Conservation (phyloP, 768 basidiomycete species). For the Kwoniella botswanensis region DNA sequence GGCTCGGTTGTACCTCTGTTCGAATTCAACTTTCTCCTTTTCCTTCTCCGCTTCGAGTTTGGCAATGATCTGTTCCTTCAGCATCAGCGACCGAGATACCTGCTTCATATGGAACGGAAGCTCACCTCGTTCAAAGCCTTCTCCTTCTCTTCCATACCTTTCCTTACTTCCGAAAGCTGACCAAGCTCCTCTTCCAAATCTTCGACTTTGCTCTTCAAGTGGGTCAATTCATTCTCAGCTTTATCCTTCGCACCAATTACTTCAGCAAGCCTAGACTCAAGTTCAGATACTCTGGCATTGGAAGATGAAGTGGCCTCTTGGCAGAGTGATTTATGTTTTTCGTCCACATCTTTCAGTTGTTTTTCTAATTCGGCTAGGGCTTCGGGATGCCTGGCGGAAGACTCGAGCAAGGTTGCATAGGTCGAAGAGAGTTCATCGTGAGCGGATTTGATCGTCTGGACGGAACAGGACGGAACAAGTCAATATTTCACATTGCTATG, state of each 20-base stretch:
- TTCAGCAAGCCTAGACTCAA: conserved; percentile 7
- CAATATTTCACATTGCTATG: not conserved
- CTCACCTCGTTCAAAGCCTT: conserved; percentile 25
- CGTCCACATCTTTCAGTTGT: conserved; percentile 17
- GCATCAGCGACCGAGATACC: not conserved
- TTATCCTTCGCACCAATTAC: conserved; percentile 4
- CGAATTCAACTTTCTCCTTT: conserved; percentile 11
- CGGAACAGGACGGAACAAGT: not conserved
- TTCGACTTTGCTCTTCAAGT: conserved; percentile 6
- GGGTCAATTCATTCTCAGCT: conserved; percentile 5
- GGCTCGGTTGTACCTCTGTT: conserved; percentile 14
- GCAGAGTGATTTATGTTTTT: conserved; percentile 19
- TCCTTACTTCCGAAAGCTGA: conserved; percentile 5
- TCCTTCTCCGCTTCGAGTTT: conserved; percentile 16
- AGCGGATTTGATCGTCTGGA: conserved; percentile 20
- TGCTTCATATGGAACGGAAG: not conserved
- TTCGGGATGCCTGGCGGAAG: conserved; percentile 25
- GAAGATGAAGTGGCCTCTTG: conserved; percentile 4
- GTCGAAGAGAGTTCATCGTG: conserved; percentile 28
- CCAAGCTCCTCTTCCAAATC: conserved; percentile 19
- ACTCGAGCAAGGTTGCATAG: conserved; percentile 20
- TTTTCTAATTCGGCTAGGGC: conserved; percentile 16
- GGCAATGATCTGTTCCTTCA: conserved; percentile 24
- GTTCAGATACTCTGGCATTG: conserved; percentile 11
- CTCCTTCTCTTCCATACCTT: conserved; percentile 17